phyloP scores from a whole-genome alignment of 169 alveolate genomes.

The Eimeria acervulina region DNA sequence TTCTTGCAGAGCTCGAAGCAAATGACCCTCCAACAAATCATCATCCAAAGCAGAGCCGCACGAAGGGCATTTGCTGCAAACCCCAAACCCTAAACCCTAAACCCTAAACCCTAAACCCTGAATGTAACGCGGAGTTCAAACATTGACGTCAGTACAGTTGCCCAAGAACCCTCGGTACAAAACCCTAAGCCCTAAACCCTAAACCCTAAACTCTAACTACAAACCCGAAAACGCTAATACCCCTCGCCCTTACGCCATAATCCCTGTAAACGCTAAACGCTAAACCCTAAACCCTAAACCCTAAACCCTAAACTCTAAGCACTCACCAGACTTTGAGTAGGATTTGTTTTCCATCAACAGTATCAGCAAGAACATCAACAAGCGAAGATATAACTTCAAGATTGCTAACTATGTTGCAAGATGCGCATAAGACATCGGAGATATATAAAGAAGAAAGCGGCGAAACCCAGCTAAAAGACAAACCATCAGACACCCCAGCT shows the following conservation, averaged over 20 bases:
- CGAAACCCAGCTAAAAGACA: constrained; percentile 16
- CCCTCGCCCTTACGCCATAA: not conserved
- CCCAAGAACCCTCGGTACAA: too few species aligned
- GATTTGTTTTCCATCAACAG: not conserved
- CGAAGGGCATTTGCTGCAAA: constrained; percentile 57
- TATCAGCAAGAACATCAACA: not conserved
- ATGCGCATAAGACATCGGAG: not conserved
- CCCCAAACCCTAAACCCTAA: constrained; percentile 17
- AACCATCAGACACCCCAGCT: constrained; percentile 51
- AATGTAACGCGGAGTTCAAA: not conserved
- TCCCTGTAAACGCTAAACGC: not conserved
- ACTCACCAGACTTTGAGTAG: constrained; percentile 39
- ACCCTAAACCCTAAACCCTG: constrained; percentile 31
- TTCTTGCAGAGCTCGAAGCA: constrained; percentile 40
- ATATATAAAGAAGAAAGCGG: constrained; percentile 32
- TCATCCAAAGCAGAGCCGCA: constrained; percentile 26
- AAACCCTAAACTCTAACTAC: not conserved
- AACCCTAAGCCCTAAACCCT: not conserved
- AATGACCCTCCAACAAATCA: not conserved
- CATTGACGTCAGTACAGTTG: too few species aligned
- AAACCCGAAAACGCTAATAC: not conserved
- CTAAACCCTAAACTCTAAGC: not conserved
- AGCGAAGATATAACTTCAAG: constrained; percentile 27
- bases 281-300: constrained; percentile 3
- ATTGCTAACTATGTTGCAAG: not conserved